A percentile compares a stretch with the other conserved stretches of the same genome.
Conservation (phyloP, 2,329 filamentous ascomycete genomes). For the Trichoderma asperellum region DNA sequence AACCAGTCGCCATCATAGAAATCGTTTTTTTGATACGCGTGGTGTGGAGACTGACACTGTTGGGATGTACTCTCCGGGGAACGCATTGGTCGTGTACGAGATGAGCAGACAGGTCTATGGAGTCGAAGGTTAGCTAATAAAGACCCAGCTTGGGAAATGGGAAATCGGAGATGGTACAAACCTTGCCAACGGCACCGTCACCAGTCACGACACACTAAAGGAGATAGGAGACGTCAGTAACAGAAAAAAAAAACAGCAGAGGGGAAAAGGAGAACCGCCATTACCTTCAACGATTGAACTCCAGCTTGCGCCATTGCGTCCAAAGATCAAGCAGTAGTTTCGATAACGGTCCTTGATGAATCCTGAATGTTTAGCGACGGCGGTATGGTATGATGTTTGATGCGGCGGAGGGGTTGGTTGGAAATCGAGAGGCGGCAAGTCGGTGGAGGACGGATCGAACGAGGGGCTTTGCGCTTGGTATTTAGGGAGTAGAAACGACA, state of each 20-base stretch:
- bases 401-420: conserved; percentile 23
- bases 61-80: conserved; percentile 99
- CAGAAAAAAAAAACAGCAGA: conserved; percentile 26
- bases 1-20: conserved; percentile 23
- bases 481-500: background rate
- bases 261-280: conserved; percentile 37
- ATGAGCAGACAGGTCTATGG: conserved; percentile 94
- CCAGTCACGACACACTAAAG: conserved; percentile 94
- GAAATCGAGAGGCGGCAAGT: conserved; percentile 14
- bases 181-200: conserved; percentile 99
- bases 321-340: conserved; percentile 27
- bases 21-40: conserved; percentile 13
- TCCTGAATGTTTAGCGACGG: conserved; percentile 11
- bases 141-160: conserved; percentile 10
- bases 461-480: conserved; percentile 19
- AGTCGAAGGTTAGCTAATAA: conserved; percentile 31
- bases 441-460: conserved; percentile 21
- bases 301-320: conserved; percentile 73
- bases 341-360: conserved; percentile 4
- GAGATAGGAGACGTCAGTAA: conserved; percentile 39
- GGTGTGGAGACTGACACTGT: conserved; percentile 75
- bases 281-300: conserved; percentile 86
- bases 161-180: conserved; percentile 44
- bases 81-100: conserved; percentile 98
- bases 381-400: conserved; percentile 12